Conservation (phyloP, 2,329 filamentous ascomycete genomes). For the Apiospora phragmitis region DNA sequence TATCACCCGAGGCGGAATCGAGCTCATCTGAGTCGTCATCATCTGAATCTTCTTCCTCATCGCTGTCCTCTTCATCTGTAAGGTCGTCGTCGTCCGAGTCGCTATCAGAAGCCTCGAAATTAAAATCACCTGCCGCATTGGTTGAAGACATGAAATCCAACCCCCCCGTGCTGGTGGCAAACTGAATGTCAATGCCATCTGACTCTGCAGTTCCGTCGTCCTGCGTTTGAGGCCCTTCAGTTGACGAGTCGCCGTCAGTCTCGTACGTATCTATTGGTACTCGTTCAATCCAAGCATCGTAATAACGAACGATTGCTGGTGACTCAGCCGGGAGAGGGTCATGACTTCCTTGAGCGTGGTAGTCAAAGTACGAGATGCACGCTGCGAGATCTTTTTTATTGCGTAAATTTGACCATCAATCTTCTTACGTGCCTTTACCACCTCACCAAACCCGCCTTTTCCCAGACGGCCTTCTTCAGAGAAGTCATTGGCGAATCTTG, state of each 20-base stretch:
- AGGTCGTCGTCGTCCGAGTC: constrained; percentile 36
- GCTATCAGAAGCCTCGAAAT: constrained; percentile 54
- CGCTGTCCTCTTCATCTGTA: constrained; percentile 39
- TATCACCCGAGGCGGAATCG: constrained; percentile 46
- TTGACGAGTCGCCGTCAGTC: constrained; percentile 58
- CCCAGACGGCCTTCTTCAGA: constrained; percentile 86
- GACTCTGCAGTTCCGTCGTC: constrained; percentile 43
- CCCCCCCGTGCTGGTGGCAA: constrained; percentile 73
- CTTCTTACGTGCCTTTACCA: constrained; percentile 93
- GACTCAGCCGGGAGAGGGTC: constrained; percentile 87
- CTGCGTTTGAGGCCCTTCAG: constrained; percentile 40
- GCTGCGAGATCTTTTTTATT: constrained; percentile 92
- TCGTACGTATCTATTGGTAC: constrained; percentile 48
- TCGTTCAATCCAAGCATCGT: constrained; percentile 92
- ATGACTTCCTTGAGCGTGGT: constrained; percentile 85
- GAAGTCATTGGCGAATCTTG: constrained; percentile 86
- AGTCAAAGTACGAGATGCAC: constrained; percentile 74
- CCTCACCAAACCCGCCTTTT: constrained; percentile 93
- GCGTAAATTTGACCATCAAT: constrained; percentile 92
- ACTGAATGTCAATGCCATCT: constrained; percentile 50
- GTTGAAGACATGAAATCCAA: constrained; percentile 93
- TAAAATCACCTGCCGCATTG: constrained; percentile 76
- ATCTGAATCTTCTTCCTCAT: constrained; percentile 39
- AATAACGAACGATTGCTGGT: constrained; percentile 85
- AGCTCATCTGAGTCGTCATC: constrained; percentile 49